Evolutionary conservation across 2,329 filamentous ascomycete species (phyloP).

Genomic region (Colletotrichum sp.): DNA sequence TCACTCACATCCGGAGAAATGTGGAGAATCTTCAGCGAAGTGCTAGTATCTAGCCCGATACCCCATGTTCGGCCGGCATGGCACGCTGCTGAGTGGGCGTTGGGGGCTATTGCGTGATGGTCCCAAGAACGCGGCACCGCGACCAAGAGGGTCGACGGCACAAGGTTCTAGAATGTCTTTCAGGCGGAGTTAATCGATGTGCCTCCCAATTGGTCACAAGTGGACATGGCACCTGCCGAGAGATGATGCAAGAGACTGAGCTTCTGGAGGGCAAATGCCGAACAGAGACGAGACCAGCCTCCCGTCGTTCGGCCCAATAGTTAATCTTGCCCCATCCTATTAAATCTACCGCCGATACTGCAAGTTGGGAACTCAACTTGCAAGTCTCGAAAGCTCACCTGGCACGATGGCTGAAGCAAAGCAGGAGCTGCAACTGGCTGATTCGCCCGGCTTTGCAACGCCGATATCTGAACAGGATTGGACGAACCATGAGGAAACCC

Average conservation of each 20-base stretch:
- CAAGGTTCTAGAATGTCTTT: not conserved
- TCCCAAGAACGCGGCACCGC: slow-evolving; percentile 5
- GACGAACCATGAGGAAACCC: slow-evolving; percentile 17
- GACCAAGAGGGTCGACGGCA: not conserved
- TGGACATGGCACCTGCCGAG: not conserved
- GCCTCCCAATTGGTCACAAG: not conserved
- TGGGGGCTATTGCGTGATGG: slow-evolving; percentile 6
- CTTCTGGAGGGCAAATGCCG: not conserved
- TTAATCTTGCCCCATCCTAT: not conserved
- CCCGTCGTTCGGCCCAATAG: not conserved
- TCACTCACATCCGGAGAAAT: not conserved
- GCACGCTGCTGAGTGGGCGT: not conserved
- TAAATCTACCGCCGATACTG: fast-evolving
- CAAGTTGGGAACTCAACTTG: not conserved
- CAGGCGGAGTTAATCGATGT: not conserved
- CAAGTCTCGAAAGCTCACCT: not conserved
- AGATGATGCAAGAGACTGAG: not conserved
- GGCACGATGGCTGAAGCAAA: not conserved
- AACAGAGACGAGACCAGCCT: not conserved
- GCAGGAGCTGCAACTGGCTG: not conserved
- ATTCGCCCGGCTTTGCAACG: not conserved
- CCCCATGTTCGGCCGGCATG: not conserved
- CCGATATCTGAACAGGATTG: slow-evolving; percentile 10
- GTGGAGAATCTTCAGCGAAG: not conserved
- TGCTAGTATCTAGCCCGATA: not conserved